These are phyloP conservation scores for Tulasnella sp. DNA, from an alignment of 768 basidiomycete species.

Conservation along the genomic window DNA sequence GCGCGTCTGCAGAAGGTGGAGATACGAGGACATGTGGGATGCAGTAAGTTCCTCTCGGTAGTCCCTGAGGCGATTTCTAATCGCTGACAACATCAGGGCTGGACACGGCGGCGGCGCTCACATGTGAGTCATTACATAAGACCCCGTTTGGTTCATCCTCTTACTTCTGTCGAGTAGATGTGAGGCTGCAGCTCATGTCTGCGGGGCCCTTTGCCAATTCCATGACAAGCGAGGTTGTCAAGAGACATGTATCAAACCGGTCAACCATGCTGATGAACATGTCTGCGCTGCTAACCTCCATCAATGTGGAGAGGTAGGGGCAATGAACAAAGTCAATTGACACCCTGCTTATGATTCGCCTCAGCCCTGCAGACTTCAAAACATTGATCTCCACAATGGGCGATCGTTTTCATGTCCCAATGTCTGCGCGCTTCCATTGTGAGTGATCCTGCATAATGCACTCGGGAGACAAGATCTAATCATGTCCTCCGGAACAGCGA, in stretches of 20 bases:
- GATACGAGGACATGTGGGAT: background rate
- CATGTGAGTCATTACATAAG: background rate
- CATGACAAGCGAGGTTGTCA: constrained; percentile 2
- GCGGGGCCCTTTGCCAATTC: constrained; percentile 11
- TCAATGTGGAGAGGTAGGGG: constrained; percentile 20
- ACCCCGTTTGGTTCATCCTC: background rate
- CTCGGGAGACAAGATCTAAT: background rate
- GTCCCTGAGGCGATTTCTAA: too few relatives aligned
- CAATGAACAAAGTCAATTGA: background rate
- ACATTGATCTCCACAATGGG: background rate
- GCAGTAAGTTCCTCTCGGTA: background rate
- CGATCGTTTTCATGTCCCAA: background rate
- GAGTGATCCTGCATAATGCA: background rate
- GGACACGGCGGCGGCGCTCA: constrained; percentile 25
- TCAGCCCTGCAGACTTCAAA: background rate
- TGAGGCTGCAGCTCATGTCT: background rate
- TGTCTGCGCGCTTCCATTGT: background rate
- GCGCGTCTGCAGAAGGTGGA: background rate
- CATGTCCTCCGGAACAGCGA: background rate
- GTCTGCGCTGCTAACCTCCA: constrained; percentile 14
- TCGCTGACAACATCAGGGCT: background rate
- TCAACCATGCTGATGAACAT: constrained; percentile 2
- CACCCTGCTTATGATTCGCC: background rate
- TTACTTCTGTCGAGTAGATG: constrained; percentile 4
- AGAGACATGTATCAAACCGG: background rate